These are phyloP conservation scores for Saccharomyces hybrid DNA, from an alignment of 1,139 yeast species.

Conservation along the genomic window DNA sequence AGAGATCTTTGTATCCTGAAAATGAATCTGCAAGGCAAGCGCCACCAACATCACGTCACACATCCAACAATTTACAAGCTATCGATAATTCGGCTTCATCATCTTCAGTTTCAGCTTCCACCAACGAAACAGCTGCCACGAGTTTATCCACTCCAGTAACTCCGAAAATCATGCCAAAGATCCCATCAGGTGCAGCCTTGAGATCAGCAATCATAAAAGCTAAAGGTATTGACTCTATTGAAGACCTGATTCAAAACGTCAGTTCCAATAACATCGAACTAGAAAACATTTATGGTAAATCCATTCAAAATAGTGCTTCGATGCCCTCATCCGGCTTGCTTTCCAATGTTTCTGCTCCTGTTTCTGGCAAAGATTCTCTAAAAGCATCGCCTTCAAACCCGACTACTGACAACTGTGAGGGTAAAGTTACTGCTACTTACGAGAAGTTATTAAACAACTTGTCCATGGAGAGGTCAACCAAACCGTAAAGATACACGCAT, in stretches of 20 bases:
- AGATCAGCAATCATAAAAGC: slow-evolving; percentile 69
- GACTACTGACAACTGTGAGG: slow-evolving; percentile 28
- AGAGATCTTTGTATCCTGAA: slow-evolving; percentile 38
- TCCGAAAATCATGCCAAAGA: slow-evolving; percentile 23
- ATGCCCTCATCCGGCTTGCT: slow-evolving; percentile 9
- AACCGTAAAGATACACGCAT: background rate
- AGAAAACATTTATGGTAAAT: slow-evolving; percentile 45
- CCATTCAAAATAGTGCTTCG: slow-evolving; percentile 7
- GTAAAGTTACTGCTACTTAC: slow-evolving; percentile 52
- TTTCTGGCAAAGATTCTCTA: background rate
- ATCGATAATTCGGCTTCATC: slow-evolving; percentile 9
- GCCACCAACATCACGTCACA: background rate
- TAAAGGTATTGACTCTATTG: slow-evolving; percentile 64
- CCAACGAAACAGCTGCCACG: slow-evolving; percentile 10
- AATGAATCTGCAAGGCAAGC: slow-evolving; percentile 9
- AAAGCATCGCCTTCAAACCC: background rate
- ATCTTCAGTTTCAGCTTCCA: slow-evolving; percentile 11
- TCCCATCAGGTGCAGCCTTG: slow-evolving; percentile 68
- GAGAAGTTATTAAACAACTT: slow-evolving; percentile 55
- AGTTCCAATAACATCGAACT: slow-evolving; percentile 46
- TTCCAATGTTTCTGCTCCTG: background rate
- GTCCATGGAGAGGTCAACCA: slow-evolving; percentile 43
- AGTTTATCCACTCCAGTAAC: slow-evolving; percentile 6
- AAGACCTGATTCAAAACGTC: slow-evolving; percentile 59
- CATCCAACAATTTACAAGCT: slow-evolving; percentile 1